These are phyloP conservation scores for Platanthera zijinensis DNA, from an alignment of 106 monocot genomes.

Conservation along the genomic window DNA sequence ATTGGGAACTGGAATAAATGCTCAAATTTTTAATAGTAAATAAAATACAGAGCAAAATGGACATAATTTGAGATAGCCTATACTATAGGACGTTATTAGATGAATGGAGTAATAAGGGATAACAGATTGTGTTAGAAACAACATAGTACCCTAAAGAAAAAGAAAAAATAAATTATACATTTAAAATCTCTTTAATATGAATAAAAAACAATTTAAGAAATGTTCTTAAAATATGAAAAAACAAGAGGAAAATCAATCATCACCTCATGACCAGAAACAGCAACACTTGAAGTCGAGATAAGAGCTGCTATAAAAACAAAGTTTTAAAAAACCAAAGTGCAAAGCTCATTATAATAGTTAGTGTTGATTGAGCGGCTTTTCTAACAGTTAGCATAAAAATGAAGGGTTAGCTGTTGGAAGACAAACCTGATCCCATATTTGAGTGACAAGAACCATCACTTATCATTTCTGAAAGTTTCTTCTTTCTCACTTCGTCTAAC, in stretches of 20 bases:
- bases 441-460: slow-evolving; percentile 33
- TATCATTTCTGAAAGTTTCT: slow-evolving; percentile 98
- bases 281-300: slow-evolving; percentile 26
- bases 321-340: not conserved
- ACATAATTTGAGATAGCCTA: not conserved
- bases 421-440: slow-evolving; percentile 42
- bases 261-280: slow-evolving; percentile 37
- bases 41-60: not conserved
- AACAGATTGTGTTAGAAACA: not conserved
- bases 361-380: too few relatives aligned
- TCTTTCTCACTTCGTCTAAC: slow-evolving; percentile 95
- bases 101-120: not conserved
- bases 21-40: not conserved
- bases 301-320: slow-evolving; percentile 27
- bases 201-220: not conserved
- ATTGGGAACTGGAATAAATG: too few relatives aligned
- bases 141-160: not conserved
- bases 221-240: not conserved
- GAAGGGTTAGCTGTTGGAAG: not conserved
- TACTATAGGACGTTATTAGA: not conserved
- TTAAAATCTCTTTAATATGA: not conserved
- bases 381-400: not conserved
- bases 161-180: not conserved
- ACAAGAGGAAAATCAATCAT: slow-evolving; percentile 6
- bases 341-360: not conserved